Evolutionary conservation across 75 land plant species (phyloP).

Genomic region (Selaginella moellendorffii): DNA sequence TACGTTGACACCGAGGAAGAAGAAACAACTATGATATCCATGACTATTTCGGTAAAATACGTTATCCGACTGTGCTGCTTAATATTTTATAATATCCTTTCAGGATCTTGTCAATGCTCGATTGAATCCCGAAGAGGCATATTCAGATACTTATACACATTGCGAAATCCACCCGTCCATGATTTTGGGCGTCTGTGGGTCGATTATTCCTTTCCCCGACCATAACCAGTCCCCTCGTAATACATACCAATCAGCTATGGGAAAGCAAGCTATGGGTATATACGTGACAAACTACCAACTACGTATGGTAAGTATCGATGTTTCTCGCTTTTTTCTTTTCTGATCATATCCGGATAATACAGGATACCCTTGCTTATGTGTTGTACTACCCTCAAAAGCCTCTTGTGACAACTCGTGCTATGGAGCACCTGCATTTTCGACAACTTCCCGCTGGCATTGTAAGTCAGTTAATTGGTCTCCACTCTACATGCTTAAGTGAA

Average conservation of each 20-base stretch:
- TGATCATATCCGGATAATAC: neutral
- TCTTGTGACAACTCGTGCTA: slow-evolving; percentile 94
- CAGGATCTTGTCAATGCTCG: slow-evolving; percentile 6
- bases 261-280: slow-evolving; percentile 99
- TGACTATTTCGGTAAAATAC: neutral
- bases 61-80: neutral
- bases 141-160: slow-evolving; percentile 14
- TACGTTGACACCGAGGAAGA: slow-evolving; percentile 10
- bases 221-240: slow-evolving; percentile 99
- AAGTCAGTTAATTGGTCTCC: slow-evolving; percentile 11
- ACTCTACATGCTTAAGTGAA: neutral
- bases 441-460: slow-evolving; percentile 99
- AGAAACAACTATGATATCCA: slow-evolving; percentile 8
- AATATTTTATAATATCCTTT: too few relatives aligned
- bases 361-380: slow-evolving; percentile 98
- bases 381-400: slow-evolving; percentile 98
- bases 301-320: slow-evolving; percentile 51
- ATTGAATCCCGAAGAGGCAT: slow-evolving; percentile 1
- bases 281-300: slow-evolving; percentile 98
- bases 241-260: slow-evolving; percentile 99
- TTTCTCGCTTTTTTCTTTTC: neutral
- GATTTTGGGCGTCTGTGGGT: slow-evolving; percentile 97
- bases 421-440: slow-evolving; percentile 97
- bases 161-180: slow-evolving; percentile 99
- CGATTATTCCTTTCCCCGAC: slow-evolving; percentile 98